Evolutionary conservation across 1,284 basidiomycete species (phyloP), one percentile per base, ranked within the genome.

Genomic region (Sanghuangporus weigelae): DNA sequence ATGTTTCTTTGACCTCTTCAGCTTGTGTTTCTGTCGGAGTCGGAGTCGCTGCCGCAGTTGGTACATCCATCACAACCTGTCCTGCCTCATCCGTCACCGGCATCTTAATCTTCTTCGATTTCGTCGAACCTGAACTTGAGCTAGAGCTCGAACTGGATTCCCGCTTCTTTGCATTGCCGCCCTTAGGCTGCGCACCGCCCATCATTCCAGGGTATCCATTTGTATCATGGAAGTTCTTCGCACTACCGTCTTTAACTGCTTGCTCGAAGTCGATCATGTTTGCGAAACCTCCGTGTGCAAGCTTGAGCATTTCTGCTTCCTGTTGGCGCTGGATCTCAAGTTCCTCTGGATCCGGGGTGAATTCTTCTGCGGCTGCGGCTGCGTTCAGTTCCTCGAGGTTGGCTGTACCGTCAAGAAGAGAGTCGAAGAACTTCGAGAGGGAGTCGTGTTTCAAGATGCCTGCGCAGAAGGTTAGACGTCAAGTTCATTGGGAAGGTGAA

Each of bases 351-450:
- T 78, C 76, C 6, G 75, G 73, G 14, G 75, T 74, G 66, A 73
- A 78, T 63, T 79, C 77, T 66, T 80, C 77, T 51, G 70, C 67
- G 57, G 71, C 73, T 26, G 76, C 75, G 66, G 76, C 70, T 62
- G 78, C 77, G 57, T 79, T 77, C 42, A 74, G 68, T 7, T 71
- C 68, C 7, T 70, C 73, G 59, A 89, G 77, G 67, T 88, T 82
- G 0, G 77, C 84, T 7, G 84, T 83, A 55, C 87, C 88, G 66
- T 87, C 84, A 31, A 88, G 69, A 46, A 90, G 77, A 0, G 85
- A 83, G 66, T 84, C 83, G 71, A 91, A 85, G 76, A 88, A 90
- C 67, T 84, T 83, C 57, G 83, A 79, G 53, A 92, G 75, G 1
- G 86, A 79, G 57, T 89, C 86, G 62, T 82, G 77, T 73, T 90